Percentiles rank a stretch among this genome's conserved stretches.
These are phyloP conservation scores for Anastatica hierochuntica DNA, from an alignment of 345 rosid species.

Conservation along the genomic window DNA sequence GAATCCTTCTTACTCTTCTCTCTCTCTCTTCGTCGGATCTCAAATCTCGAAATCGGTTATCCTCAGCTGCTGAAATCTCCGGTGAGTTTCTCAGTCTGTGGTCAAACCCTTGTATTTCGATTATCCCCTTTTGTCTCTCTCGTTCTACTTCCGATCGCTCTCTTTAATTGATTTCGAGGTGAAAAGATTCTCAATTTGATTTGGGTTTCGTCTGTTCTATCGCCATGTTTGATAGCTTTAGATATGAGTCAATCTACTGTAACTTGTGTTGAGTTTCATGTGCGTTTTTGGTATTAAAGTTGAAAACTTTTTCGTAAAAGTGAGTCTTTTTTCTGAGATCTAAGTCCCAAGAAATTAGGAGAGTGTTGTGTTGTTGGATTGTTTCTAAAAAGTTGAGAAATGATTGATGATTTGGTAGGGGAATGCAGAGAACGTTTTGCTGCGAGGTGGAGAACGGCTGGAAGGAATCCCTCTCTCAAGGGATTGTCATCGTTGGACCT, in stretches of 20 bases:
- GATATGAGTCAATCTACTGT: background rate
- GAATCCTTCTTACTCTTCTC: background rate
- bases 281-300: background rate
- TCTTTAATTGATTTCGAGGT: conserved; percentile 2
- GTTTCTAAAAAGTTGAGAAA: conserved; percentile 42
- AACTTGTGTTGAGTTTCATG: conserved; percentile 1
- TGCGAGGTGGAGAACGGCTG: conserved; percentile 64
- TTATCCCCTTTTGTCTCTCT: background rate
- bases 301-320: too few species aligned
- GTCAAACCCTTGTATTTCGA: conserved; percentile 20
- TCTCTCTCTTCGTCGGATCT: conserved; percentile 6
- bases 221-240: background rate
- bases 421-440: conserved; percentile 87
- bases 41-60: conserved; percentile 1
- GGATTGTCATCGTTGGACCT: conserved; percentile 66
- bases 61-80: conserved; percentile 26
- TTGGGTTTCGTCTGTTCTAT: background rate
- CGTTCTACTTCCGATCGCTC: background rate
- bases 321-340: conserved; percentile 34
- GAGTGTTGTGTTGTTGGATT: conserved; percentile 54
- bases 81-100: conserved; percentile 13
- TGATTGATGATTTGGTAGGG: conserved; percentile 96
- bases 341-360: conserved; percentile 37
- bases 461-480: conserved; percentile 79
- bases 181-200: background rate